Base-by-base conservation (phyloP, 176 grass and related monocot genomes). In the Avena insularis region DNA sequence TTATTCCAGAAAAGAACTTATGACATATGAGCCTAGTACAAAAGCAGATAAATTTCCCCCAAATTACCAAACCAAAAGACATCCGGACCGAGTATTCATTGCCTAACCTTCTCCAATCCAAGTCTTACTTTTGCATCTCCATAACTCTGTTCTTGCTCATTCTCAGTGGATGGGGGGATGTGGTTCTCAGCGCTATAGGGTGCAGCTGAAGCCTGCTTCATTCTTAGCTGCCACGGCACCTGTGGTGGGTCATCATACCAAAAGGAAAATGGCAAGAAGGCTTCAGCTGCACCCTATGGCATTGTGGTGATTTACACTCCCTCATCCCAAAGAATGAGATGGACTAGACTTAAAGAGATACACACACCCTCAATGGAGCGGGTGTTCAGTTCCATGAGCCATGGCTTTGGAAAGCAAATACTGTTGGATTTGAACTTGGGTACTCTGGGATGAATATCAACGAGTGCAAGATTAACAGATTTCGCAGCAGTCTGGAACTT, bases 131-230 rank as follows among this genome's bases (percentile, higher is more conserved):
- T 13, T 74, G 45, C 71, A 74, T 49, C 71, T 74, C 11, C 12
- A 8, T 48, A 49, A 74, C 45, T 49, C 43, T 48, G 11, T n/a
- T 23, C 70, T 72, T 49, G 20, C 11, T 73, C n/a, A 47, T 74
- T 48, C n/a, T 74, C 6, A 74, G 45, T 50, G n/a, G 71, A 48
- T 25, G 12, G n/a, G 71, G 70, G 65, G 20, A 1, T 73, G 70
- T 73, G 43, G 12, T 48, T 73, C 43, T 23, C 20, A 74, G 71
- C 6, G n/a, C 71, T 49, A 49, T 15, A 49, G 45, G 71, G 12
- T 48, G 71, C 71, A 74, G 45, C 45, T 8, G n/a, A 74, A 74
- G 45, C 71, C 21, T 74, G 71, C 71, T 74, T 73, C 71, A 49
- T 73, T 14, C 12, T 2, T 49, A 48, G 45, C 43, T 74, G 20